Evolutionary conservation across 192 early-diverging fungal species (phyloP), one percentile per base, ranked within the genome.

Genomic region (Podila epicladia): DNA sequence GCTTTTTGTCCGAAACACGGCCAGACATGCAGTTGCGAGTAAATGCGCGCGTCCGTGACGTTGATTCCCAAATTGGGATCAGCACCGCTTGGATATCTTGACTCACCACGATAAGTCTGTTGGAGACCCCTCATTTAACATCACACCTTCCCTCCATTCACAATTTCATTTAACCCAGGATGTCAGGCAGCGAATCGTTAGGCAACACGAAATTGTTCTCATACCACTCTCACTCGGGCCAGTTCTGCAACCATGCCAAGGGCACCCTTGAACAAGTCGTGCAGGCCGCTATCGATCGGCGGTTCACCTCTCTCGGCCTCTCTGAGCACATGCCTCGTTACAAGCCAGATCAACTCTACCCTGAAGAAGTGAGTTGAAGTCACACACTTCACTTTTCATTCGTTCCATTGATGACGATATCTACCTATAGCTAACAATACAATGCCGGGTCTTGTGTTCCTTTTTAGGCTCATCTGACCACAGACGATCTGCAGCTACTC

Each of bases 311-410:
- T 0, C 90, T 94, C 79, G 97, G 96, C 3, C 87, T 99, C 11
- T 93, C 94, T 0, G 98, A 99, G 83, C 98, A 99, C 66, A 93
- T 97, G 65, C 97, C 97, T 1, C 89, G 98, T 31, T 91, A 89
- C 55, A 84, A 90, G 4, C 20, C 74, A 0, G 72, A 90, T 67
- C 93, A 99, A 63, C 89, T 98, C 65, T 99, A 99, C 74, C 96
- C 96, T 5, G 98, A 99, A 84, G 98, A 99, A 82, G 84, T 85
- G 64, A 61, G 20, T 13, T 57, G 35, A 58, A 29, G 32, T 12
- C 31, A 57, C 3, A 53, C 1, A 24, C 13, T 58, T 32, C 17
- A 7, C 53, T 9, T 28, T 38, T 32, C 6, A 2, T 12, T 17
- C 45, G 7, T 31, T 12, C 6, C 28, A 4, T 0, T 45, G 41